Percentiles rank a stretch among this genome's conserved stretches.
Evolutionary conservation across 2,329 filamentous ascomycete species (phyloP).

Genomic region (Clarireedia sp.): DNA sequence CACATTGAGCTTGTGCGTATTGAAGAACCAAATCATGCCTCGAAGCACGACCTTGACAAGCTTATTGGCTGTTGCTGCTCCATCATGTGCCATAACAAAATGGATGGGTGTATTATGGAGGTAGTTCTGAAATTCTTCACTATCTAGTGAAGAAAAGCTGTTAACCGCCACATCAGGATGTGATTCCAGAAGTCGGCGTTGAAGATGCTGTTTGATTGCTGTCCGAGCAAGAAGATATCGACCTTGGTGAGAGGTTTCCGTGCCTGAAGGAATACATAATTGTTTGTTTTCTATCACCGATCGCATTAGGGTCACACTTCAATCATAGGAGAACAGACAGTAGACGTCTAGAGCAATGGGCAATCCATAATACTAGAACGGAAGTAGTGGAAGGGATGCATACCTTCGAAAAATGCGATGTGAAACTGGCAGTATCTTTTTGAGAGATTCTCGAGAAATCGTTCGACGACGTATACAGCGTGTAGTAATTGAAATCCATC

Average conservation of each 20-base stretch:
- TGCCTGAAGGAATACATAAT: constrained; percentile 45
- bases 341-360: too few species aligned
- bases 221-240: constrained; percentile 52
- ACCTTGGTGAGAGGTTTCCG: constrained; percentile 27
- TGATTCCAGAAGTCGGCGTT: constrained; percentile 19
- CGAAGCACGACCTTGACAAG: constrained; percentile 28
- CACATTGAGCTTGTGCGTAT: constrained; percentile 49
- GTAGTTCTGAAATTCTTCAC: constrained; percentile 46
- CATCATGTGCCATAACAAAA: constrained; percentile 64
- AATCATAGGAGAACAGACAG: too few species aligned
- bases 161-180: constrained; percentile 29
- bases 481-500: constrained; percentile 65
- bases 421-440: constrained; percentile 63
- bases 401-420: constrained; percentile 53
- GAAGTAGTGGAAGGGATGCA: neutral
- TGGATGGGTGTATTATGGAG: constrained; percentile 47
- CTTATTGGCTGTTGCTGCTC: constrained; percentile 25
- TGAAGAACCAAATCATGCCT: constrained; percentile 46
- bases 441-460: constrained; percentile 51
- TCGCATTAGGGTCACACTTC: neutral
- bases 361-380: too few species aligned
- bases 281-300: constrained; percentile 35
- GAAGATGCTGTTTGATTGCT: constrained; percentile 55
- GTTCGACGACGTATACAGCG: constrained; percentile 60
- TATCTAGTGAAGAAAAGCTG: constrained; percentile 38